Evolutionary conservation across 2,329 filamentous ascomycete species (phyloP).

Genomic region (Aspergillus latus): DNA sequence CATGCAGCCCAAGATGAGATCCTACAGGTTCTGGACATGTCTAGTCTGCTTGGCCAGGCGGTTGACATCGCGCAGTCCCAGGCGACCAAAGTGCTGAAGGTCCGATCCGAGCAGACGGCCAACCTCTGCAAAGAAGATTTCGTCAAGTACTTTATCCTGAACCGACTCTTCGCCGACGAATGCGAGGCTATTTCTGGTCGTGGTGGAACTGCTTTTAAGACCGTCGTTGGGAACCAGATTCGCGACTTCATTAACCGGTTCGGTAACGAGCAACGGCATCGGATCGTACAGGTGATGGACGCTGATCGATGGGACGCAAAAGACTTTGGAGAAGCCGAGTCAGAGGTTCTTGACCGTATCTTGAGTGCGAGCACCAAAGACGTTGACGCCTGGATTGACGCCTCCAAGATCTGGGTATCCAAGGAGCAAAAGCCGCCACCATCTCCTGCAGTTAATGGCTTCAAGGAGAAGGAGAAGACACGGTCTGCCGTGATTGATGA

Average conservation of each 20-base stretch:
- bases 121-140: conserved; percentile 58
- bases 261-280: conserved; percentile 57
- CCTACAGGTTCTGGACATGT: conserved; percentile 64
- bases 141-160: conserved; percentile 62
- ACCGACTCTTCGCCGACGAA: conserved; percentile 64
- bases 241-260: conserved; percentile 60
- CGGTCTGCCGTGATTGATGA: conserved; percentile 77
- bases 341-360: conserved; percentile 53
- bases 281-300: conserved; percentile 59
- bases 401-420: conserved; percentile 53
- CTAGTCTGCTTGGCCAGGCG: conserved; percentile 64
- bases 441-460: conserved; percentile 36
- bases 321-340: conserved; percentile 59
- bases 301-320: conserved; percentile 64
- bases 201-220: conserved; percentile 60
- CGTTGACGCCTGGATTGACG: conserved; percentile 54
- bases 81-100: conserved; percentile 63
- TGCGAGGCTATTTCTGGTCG: conserved; percentile 66
- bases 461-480: conserved; percentile 66
- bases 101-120: conserved; percentile 61
- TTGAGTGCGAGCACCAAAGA: conserved; percentile 60
- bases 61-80: conserved; percentile 66
- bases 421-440: conserved; percentile 38
- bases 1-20: conserved; percentile 57
- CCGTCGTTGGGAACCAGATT: conserved; percentile 63